phyloP scores from a whole-genome alignment of 495 filamentous ascomycete genomes.

The Podospora pseudopauciseta region DNA sequence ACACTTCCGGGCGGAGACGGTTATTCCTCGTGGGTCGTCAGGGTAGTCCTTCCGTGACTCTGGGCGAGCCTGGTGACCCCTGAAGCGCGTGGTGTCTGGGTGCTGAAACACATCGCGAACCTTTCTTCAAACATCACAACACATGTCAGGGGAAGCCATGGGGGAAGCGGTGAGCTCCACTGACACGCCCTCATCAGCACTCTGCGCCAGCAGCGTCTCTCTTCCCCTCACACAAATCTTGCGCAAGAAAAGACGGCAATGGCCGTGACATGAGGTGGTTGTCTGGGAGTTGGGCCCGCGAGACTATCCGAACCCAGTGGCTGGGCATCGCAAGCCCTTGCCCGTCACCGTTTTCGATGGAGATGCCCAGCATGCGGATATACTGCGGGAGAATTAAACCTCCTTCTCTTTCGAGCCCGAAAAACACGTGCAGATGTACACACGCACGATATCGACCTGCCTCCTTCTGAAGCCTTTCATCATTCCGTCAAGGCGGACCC shows the following conservation, averaged over 20 bases:
- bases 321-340: neutral
- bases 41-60: neutral
- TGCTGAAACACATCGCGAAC: constrained; percentile 15
- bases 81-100: neutral
- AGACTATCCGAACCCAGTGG: neutral
- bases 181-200: neutral
- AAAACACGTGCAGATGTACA: neutral
- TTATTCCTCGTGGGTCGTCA: neutral
- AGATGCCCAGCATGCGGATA: constrained; percentile 9
- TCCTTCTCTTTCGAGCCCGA: neutral
- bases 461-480: neutral
- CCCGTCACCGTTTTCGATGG: neutral
- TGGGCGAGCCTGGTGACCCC: neutral
- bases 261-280: neutral
- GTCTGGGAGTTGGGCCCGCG: constrained; percentile 7
- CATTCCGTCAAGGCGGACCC: neutral
- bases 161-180: neutral
- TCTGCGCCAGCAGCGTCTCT: neutral
- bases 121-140: constrained; percentile 3
- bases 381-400: neutral
- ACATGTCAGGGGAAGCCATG: neutral
- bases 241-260: neutral
- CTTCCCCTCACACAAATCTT: neutral
- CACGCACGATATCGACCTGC: neutral
- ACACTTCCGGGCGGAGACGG: constrained; percentile 7